Evolutionary conservation across 2,329 filamentous ascomycete species (phyloP).

Genomic region (Beauveria sp.): DNA sequence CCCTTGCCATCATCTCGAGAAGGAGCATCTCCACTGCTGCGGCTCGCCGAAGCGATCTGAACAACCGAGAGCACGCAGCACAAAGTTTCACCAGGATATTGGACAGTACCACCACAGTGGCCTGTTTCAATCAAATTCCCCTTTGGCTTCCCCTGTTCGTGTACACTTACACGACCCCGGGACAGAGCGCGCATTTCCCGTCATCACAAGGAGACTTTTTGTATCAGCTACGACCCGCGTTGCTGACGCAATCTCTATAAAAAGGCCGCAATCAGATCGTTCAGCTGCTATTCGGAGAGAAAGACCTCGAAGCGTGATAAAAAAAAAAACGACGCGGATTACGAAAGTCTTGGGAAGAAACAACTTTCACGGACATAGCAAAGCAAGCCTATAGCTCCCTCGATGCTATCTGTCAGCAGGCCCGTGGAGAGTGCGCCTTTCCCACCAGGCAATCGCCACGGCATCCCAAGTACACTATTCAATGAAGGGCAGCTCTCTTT

Average conservation of each 20-base stretch:
- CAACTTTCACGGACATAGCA: not conserved
- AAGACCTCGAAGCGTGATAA: not conserved
- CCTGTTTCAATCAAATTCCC: constrained; percentile 2
- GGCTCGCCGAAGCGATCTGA: constrained; percentile 3
- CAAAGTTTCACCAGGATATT: constrained; percentile 6
- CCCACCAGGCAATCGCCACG: constrained; percentile 17
- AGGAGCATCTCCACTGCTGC: not conserved
- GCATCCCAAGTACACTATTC: constrained; percentile 45
- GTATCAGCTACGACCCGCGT: not conserved
- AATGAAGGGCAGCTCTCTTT: constrained; percentile 38
- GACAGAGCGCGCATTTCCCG: not conserved
- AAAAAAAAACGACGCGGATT: not conserved
- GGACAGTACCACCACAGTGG: not conserved
- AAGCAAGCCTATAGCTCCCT: not conserved
- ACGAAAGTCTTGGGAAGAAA: not conserved
- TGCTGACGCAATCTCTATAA: not conserved
- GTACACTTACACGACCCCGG: not conserved
- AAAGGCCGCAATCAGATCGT: not conserved
- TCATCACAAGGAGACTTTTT: not conserved
- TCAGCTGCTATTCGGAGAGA: not conserved
- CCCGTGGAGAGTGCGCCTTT: constrained; percentile 12
- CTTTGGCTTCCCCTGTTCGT: not conserved
- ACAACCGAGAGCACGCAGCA: constrained; percentile 8
- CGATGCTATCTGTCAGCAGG: constrained; percentile 11
- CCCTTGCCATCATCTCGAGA: not conserved